Percentiles rank a stretch among this genome's conserved stretches.
Evolutionary conservation across 2,329 filamentous ascomycete species (phyloP).

Genomic region (Pestalotiopsis sp.): DNA sequence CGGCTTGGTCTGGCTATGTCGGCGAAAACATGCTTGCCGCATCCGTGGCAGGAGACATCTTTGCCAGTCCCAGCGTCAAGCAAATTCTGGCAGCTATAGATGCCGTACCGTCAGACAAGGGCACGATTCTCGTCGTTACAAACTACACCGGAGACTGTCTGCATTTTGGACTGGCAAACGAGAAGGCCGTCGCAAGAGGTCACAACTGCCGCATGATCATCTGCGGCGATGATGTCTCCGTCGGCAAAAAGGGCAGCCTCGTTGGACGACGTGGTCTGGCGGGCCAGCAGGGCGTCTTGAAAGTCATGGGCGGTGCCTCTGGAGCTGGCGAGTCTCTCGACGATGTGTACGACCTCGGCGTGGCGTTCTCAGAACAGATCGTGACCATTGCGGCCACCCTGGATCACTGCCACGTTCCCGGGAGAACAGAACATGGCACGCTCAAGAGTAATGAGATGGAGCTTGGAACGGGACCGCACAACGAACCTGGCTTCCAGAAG

Average conservation of each 20-base stretch:
- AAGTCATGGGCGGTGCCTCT: conserved; percentile 54
- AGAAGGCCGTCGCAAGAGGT: conserved; percentile 55
- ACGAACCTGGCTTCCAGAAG: conserved; percentile 62
- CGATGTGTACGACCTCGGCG: conserved; percentile 49
- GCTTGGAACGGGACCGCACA: conserved; percentile 67
- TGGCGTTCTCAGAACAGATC: conserved; percentile 50
- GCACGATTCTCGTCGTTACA: conserved; percentile 61
- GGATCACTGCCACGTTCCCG: conserved; percentile 61
- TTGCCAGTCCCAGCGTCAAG: conserved; percentile 62
- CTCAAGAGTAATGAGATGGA: conserved; percentile 55
- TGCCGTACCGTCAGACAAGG: conserved; percentile 52
- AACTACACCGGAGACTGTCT: conserved; percentile 67
- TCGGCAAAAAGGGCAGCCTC: conserved; percentile 56
- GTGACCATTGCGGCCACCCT: conserved; percentile 59
- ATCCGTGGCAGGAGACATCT: conserved; percentile 62
- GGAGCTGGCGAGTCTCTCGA: conserved; percentile 48
- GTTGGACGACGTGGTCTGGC: conserved; percentile 64
- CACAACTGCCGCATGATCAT: conserved; percentile 58
- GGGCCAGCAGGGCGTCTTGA: conserved; percentile 60
- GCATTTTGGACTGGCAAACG: conserved; percentile 61
- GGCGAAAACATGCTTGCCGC: conserved; percentile 62
- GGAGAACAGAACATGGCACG: conserved; percentile 47
- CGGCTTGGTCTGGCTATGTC: conserved; percentile 65
- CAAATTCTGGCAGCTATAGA: conserved; percentile 62
- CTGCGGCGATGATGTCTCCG: conserved; percentile 66